phyloP scores from a whole-genome alignment of 352 stramenopile species.

The Phytophthora colocasiae region DNA sequence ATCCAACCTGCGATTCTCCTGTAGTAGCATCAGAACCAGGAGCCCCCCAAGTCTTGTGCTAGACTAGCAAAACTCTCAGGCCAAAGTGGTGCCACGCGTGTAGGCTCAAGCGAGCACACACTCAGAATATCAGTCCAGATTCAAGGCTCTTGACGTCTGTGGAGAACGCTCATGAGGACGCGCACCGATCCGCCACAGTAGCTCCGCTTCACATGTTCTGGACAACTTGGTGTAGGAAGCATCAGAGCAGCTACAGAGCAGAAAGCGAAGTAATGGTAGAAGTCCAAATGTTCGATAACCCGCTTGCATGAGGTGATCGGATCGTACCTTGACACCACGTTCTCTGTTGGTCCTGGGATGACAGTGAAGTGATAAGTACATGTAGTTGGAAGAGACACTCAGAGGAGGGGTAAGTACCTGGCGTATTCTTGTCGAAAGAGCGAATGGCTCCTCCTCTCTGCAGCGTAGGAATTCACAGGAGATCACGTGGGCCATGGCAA shows the following conservation, averaged over 20 bases:
- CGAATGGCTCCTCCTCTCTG: constrained; percentile 32
- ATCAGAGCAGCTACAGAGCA: constrained; percentile 29
- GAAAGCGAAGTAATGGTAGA: not conserved
- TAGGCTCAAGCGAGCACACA: constrained; percentile 48
- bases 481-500: constrained; percentile 6
- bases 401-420: constrained; percentile 14
- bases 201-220: constrained; percentile 35
- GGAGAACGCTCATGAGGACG: constrained; percentile 29
- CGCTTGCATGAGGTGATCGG: not conserved
- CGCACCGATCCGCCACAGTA: constrained; percentile 52
- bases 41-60: constrained; percentile 1
- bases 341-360: constrained; percentile 21
- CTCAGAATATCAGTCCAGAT: constrained; percentile 31
- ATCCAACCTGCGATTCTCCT: not conserved
- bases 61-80: not conserved
- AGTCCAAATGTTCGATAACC: not conserved
- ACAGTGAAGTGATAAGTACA: not conserved
- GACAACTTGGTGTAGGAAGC: constrained; percentile 53
- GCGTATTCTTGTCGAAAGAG: constrained; percentile 47
- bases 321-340: constrained; percentile 21
- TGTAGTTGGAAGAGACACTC: no score
- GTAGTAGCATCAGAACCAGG: not conserved
- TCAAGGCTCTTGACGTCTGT: not conserved
- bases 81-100: constrained; percentile 17
- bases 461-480: constrained; percentile 43